Evolutionary conservation across 345 rosid species (phyloP).

Genomic region (Stellera chamaejasme): DNA sequence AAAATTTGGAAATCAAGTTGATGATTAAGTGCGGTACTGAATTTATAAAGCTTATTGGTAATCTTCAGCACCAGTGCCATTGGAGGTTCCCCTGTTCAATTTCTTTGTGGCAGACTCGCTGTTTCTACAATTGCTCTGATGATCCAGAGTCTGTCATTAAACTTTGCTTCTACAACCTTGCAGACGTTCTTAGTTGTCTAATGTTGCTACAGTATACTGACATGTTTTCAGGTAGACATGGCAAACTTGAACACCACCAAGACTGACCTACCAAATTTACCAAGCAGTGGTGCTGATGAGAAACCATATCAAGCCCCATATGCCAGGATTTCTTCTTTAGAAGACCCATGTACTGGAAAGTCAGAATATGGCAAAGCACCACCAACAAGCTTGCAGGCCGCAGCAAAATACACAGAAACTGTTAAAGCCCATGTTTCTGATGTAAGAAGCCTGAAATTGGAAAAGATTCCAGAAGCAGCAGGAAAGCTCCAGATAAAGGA

Average conservation of each 20-base stretch:
- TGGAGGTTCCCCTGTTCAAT: too few species aligned
- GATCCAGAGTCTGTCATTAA: not conserved
- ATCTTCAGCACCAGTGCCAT: too few species aligned
- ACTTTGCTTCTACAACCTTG: constrained; percentile 3
- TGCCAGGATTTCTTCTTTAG: constrained; percentile 75
- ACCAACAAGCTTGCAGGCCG: constrained; percentile 27
- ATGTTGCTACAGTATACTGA: constrained; percentile 5
- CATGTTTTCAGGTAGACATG: constrained; percentile 33
- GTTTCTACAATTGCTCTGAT: not conserved
- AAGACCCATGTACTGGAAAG: constrained; percentile 49
- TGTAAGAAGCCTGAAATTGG: constrained; percentile 29
- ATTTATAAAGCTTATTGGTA: too few species aligned
- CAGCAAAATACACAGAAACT: constrained; percentile 24
- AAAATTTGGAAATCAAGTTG: too few species aligned
- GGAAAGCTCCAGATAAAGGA: constrained; percentile 61
- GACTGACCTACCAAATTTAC: constrained; percentile 34
- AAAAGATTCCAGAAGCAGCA: constrained; percentile 44
- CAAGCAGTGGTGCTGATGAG: constrained; percentile 27
- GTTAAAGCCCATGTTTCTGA: constrained; percentile 38
- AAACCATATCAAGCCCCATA: constrained; percentile 62
- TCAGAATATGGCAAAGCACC: constrained; percentile 53
- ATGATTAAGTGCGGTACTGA: too few species aligned
- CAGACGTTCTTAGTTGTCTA: constrained; percentile 11
- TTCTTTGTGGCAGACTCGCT: too few species aligned
- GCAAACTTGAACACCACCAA: constrained; percentile 24